Evolutionary conservation across 2,329 filamentous ascomycete genomes (phyloP).

Genomic region (Calonectria pteridis): DNA sequence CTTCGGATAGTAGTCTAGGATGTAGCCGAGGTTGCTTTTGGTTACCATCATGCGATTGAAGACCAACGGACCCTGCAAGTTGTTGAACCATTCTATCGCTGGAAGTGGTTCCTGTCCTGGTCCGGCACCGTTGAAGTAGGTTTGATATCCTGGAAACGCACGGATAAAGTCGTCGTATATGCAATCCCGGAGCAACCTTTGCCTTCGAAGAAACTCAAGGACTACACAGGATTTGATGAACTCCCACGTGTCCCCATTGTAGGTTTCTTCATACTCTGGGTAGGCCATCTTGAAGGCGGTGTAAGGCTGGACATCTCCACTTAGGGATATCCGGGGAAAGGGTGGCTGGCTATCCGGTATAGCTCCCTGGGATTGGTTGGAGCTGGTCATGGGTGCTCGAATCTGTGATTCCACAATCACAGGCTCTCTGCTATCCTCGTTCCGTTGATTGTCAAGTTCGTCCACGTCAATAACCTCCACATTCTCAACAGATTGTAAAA

Average conservation of each 20-base stretch:
- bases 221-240: conserved; percentile 62
- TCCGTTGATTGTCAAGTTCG: conserved; percentile 17
- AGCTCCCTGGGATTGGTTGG: neutral
- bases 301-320: conserved; percentile 45
- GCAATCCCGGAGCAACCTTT: conserved; percentile 53
- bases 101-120: conserved; percentile 47
- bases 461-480: conserved; percentile 17
- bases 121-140: conserved; percentile 52
- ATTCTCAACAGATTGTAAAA: conserved; percentile 38
- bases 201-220: conserved; percentile 53
- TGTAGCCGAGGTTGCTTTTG: conserved; percentile 49
- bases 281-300: conserved; percentile 57
- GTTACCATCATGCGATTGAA: conserved; percentile 52
- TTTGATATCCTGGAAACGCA: conserved; percentile 56
- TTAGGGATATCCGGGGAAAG: neutral
- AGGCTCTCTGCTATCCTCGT: conserved; percentile 28
- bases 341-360: neutral
- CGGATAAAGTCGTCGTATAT: conserved; percentile 68
- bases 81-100: conserved; percentile 58
- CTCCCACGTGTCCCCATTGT: conserved; percentile 51
- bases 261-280: conserved; percentile 56
- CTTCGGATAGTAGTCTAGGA: conserved; percentile 50
- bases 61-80: conserved; percentile 41
- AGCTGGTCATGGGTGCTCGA: neutral
- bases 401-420: conserved; percentile 15